Evolutionary conservation across 495 filamentous ascomycete genomes (phyloP).

Genomic region (Aspergillus egyptiacus): DNA sequence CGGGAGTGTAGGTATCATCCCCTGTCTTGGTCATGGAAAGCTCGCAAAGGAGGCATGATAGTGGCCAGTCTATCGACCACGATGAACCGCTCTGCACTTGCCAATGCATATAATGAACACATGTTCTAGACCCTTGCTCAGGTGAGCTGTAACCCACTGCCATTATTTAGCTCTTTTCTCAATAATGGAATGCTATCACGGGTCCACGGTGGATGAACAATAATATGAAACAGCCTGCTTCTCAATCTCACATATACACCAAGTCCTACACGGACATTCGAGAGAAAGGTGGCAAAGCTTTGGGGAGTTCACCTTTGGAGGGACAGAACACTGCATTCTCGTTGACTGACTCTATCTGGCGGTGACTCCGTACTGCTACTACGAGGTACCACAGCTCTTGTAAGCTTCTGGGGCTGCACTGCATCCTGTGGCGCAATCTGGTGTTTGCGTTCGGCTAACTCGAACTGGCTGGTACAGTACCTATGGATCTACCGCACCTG

Average conservation of each 20-base stretch:
- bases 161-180: conserved; percentile 6
- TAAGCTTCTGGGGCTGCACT: not conserved
- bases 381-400: not conserved
- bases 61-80: no score
- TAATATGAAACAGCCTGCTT: not conserved
- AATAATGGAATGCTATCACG: not conserved
- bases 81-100: conserved; percentile 5
- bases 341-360: conserved; percentile 14
- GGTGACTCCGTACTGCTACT: conserved; percentile 20
- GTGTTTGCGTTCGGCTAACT: conserved; percentile 6
- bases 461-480: not conserved
- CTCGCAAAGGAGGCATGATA: no score
- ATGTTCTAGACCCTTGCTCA: conserved; percentile 24
- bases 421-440: not conserved
- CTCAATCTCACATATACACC: not conserved
- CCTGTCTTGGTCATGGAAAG: no score
- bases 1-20: no score
- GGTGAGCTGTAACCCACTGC: conserved; percentile 14
- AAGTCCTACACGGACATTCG: no score
- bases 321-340: conserved; percentile 8
- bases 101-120: conserved; percentile 14
- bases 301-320: no score
- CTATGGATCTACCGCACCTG: not conserved
- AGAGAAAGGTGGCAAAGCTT: no score
- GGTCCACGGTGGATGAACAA: not conserved